Evolutionary conservation across 495 filamentous ascomycete genomes (phyloP).

Genomic region (Articulospora tetracladia): DNA sequence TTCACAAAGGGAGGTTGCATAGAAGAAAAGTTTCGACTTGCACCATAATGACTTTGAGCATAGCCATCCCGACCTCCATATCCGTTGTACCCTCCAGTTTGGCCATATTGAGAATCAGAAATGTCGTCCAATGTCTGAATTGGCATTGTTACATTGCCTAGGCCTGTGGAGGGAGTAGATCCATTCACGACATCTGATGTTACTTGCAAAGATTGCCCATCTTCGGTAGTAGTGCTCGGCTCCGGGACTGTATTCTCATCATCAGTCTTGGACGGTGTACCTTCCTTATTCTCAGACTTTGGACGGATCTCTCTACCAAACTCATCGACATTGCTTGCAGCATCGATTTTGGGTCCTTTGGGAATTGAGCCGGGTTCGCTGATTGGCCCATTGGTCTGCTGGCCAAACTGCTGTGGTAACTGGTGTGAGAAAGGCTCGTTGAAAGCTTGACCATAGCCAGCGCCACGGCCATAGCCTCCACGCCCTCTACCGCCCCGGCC

Average conservation of each 20-base stretch:
- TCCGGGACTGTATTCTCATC: slow-evolving; percentile 11
- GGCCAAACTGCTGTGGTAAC: slow-evolving; percentile 21
- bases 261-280: slow-evolving; percentile 12
- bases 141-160: slow-evolving; percentile 11
- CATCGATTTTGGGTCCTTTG: slow-evolving; percentile 23
- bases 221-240: not conserved
- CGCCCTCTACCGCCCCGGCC: slow-evolving; percentile 67
- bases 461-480: slow-evolving; percentile 33
- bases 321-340: slow-evolving; percentile 42
- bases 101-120: not conserved
- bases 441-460: slow-evolving; percentile 31
- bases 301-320: slow-evolving; percentile 46
- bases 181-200: slow-evolving; percentile 4
- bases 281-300: slow-evolving; percentile 20
- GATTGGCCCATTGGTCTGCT: slow-evolving; percentile 12
- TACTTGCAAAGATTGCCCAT: not conserved
- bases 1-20: slow-evolving; percentile 21
- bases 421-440: slow-evolving; percentile 25
- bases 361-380: slow-evolving; percentile 21
- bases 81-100: slow-evolving; percentile 2
- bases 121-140: slow-evolving; percentile 26
- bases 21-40: slow-evolving; percentile 15
- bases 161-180: not conserved
- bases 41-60: slow-evolving; percentile 7
- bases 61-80: slow-evolving; percentile 13